Evolutionary conservation across 176 grass and related monocot genomes (phyloP).

Genomic region (Carex pumila): DNA sequence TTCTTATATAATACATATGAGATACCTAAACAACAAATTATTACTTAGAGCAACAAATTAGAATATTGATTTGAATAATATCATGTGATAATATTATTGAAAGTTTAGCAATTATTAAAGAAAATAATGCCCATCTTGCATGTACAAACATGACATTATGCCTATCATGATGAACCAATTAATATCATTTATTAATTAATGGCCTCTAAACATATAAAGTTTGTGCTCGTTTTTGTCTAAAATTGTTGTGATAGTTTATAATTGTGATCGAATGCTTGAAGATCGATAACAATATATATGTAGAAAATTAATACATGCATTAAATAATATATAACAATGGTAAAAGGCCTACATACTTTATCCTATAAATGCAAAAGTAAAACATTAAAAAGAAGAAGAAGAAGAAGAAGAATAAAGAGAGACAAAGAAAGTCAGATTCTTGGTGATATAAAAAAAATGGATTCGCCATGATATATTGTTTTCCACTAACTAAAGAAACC

Average conservation of each 20-base stretch:
- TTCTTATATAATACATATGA: neutral
- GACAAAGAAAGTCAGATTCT: neutral
- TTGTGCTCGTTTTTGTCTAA: neutral
- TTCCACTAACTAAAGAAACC: neutral
- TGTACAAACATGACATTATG: neutral
- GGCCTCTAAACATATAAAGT: neutral
- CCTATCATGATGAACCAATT: no score
- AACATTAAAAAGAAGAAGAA: neutral
- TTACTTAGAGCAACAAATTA: neutral
- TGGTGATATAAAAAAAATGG: neutral
- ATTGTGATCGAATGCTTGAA: neutral
- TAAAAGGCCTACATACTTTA: neutral
- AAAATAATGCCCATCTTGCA: neutral
- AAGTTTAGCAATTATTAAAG: neutral
- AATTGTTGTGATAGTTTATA: neutral
- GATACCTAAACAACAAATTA: neutral
- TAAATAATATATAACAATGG: neutral
- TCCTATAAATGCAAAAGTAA: neutral
- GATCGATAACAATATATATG: neutral
- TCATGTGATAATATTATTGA: no score
- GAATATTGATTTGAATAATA: no score
- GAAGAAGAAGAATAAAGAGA: neutral
- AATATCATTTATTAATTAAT: no score
- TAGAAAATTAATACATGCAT: neutral
- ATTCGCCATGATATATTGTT: neutral